These are phyloP conservation scores for Codiaeum variegatum DNA, from an alignment of 441 rosid genomes.

Conservation along the genomic window DNA sequence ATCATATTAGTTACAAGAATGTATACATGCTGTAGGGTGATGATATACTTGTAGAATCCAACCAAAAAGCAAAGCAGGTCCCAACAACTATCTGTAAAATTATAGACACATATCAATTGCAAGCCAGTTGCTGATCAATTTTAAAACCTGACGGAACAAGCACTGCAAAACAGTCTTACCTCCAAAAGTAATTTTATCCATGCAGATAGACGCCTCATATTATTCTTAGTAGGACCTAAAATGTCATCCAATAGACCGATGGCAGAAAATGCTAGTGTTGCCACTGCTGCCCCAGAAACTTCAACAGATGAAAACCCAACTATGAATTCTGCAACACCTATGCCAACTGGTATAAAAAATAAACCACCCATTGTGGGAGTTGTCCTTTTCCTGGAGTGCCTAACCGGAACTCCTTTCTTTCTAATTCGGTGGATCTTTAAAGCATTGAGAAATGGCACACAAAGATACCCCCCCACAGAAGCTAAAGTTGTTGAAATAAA, in stretches of 20 bases:
- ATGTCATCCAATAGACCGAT: slow-evolving; percentile 73
- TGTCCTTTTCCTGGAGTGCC: slow-evolving; percentile 43
- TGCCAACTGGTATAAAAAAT: slow-evolving; percentile 72
- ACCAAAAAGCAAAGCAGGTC: slow-evolving; percentile 72
- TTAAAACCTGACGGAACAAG: not conserved
- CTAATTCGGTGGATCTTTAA: slow-evolving; percentile 45
- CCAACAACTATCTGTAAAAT: slow-evolving; percentile 66
- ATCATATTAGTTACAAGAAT: slow-evolving; percentile 79
- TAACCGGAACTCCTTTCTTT: slow-evolving; percentile 38
- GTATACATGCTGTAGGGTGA: slow-evolving; percentile 98
- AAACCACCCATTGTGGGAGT: slow-evolving; percentile 91
- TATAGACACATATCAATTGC: slow-evolving; percentile 21
- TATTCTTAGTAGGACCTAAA: slow-evolving; percentile 36
- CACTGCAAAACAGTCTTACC: slow-evolving; percentile 33
- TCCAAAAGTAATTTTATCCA: slow-evolving; percentile 53
- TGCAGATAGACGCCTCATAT: slow-evolving; percentile 45
- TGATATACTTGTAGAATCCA: slow-evolving; percentile 54
- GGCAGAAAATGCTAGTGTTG: slow-evolving; percentile 63
- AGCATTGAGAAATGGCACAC: slow-evolving; percentile 63
- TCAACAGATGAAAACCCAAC: slow-evolving; percentile 56
- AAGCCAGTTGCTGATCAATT: slow-evolving; percentile 7
- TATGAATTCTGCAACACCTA: slow-evolving; percentile 52
- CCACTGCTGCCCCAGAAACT: slow-evolving; percentile 66
- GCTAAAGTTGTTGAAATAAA: slow-evolving; percentile 52
- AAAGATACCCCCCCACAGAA: slow-evolving; percentile 62